These are phyloP conservation scores for Wickerhamiella australiensis DNA, from an alignment of 805 yeast species.

Conservation along the genomic window DNA sequence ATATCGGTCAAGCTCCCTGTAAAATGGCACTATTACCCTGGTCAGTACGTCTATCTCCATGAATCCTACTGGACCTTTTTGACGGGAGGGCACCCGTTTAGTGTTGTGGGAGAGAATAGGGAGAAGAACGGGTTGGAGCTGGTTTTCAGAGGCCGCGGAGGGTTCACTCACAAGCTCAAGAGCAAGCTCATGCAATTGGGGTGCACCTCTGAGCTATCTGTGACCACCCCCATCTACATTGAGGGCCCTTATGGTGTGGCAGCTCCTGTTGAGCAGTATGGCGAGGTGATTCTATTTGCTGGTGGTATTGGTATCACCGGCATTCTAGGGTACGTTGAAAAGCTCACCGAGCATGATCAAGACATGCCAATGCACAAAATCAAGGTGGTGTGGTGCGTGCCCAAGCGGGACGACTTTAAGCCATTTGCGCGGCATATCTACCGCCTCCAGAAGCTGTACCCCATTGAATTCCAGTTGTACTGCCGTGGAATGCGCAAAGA, in stretches of 20 bases:
- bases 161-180: conserved; percentile 37
- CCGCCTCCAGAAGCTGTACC: conserved; percentile 13
- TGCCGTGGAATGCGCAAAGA: conserved; percentile 11
- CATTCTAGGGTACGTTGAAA: conserved; percentile 36
- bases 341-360: conserved; percentile 19
- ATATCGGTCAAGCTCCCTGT: conserved; percentile 41
- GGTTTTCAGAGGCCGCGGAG: conserved; percentile 41
- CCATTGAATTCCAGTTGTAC: conserved; percentile 18
- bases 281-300: conserved; percentile 40
- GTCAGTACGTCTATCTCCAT: conserved; percentile 51
- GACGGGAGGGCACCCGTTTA: conserved; percentile 57
- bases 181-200: conserved; percentile 26
- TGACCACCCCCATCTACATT: conserved; percentile 34
- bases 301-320: conserved; percentile 61
- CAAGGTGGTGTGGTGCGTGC: conserved; percentile 19
- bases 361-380: conserved; percentile 18
- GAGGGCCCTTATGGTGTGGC: conserved; percentile 54
- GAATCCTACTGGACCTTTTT: conserved; percentile 38
- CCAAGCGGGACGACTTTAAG: conserved; percentile 21
- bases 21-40: conserved; percentile 45
- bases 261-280: conserved; percentile 37
- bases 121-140: conserved; percentile 37
- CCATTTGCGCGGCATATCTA: conserved; percentile 24
- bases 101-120: conserved; percentile 35
- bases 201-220: conserved; percentile 27